These are phyloP conservation scores for Trichosanthes cucumerina DNA, from an alignment of 306 rosid species.

Conservation along the genomic window DNA sequence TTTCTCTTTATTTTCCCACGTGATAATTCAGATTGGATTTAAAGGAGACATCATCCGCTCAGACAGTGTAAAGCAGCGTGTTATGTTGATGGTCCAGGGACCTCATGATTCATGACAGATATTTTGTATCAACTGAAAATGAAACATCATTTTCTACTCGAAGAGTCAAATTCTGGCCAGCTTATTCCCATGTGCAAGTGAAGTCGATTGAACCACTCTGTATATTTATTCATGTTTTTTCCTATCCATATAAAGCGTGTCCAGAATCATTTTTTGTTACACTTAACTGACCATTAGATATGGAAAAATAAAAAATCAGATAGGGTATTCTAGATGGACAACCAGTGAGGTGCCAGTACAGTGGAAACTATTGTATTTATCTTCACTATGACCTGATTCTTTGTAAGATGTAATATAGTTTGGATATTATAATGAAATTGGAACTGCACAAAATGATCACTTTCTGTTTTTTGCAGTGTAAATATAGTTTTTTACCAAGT, in stretches of 20 bases:
- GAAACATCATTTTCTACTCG: slow-evolving; percentile 8
- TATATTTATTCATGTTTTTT: slow-evolving; percentile 16
- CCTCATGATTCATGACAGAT: slow-evolving; percentile 39
- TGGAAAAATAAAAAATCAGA: slow-evolving; percentile 20
- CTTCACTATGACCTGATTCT: slow-evolving; percentile 6
- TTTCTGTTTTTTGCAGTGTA: slow-evolving; percentile 2
- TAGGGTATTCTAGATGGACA: slow-evolving; percentile 30
- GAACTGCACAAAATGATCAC: slow-evolving; percentile 1
- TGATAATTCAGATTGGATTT: slow-evolving; percentile 42
- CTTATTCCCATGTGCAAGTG: slow-evolving; percentile 16
- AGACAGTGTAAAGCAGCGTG: slow-evolving; percentile 84
- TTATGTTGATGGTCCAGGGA: slow-evolving; percentile 72
- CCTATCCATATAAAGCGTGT: slow-evolving; percentile 22
- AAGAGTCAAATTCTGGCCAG: slow-evolving; percentile 15
- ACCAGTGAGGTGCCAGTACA: slow-evolving; percentile 32
- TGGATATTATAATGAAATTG: slow-evolving; percentile 17
- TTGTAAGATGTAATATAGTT: slow-evolving; percentile 36
- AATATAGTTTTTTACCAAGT: slow-evolving; percentile 1
- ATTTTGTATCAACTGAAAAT: not conserved
- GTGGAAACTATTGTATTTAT: slow-evolving; percentile 15
- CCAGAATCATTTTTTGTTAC: slow-evolving; percentile 25
- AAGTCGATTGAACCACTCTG: slow-evolving; percentile 20
- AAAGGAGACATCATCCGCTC: slow-evolving; percentile 83
- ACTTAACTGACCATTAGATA: slow-evolving; percentile 31
- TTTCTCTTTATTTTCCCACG: not conserved